A percentile compares a stretch with the other conserved stretches of the same genome.
Conservation (phyloP, 176 grass and related monocot genomes). For the Triticum dicoccoides region DNA sequence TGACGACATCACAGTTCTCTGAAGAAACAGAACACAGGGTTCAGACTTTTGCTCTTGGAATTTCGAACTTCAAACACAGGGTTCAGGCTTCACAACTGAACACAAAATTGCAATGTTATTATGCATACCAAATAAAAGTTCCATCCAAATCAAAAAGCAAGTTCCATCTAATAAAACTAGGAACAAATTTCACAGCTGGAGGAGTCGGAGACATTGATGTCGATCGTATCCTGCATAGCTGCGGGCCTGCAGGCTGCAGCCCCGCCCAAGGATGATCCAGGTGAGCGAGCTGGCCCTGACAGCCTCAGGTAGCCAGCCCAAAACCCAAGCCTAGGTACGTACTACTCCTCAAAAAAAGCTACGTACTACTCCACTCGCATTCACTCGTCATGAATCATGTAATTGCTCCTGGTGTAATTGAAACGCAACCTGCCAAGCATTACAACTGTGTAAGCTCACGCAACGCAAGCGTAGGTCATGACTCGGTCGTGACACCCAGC, state of each 20-base stretch:
- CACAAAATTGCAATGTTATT: background rate
- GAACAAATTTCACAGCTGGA: background rate
- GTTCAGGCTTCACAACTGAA: background rate
- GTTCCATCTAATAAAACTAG: too few relatives aligned
- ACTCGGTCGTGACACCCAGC: conserved; percentile 27
- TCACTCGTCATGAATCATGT: background rate
- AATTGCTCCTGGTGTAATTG: background rate
- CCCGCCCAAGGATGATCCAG: conserved; percentile 20
- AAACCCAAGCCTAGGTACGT: background rate
- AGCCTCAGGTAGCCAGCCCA: background rate
- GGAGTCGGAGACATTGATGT: background rate
- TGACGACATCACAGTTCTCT: background rate
- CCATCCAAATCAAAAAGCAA: background rate
- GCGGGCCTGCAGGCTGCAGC: background rate
- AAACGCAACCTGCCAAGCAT: background rate
- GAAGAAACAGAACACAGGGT: background rate
- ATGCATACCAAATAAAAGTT: background rate
- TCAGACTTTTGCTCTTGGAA: background rate
- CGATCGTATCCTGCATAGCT: background rate
- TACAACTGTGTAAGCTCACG: conserved; percentile 4
- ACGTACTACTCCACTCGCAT: background rate
- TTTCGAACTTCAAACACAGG: too few relatives aligned
- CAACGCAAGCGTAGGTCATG: conserved; percentile 11
- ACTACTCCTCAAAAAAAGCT: background rate
- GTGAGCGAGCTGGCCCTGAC: background rate